These are phyloP conservation scores for Rusavskia elegans DNA, from an alignment of 495 filamentous ascomycete species.

Conservation along the genomic window DNA sequence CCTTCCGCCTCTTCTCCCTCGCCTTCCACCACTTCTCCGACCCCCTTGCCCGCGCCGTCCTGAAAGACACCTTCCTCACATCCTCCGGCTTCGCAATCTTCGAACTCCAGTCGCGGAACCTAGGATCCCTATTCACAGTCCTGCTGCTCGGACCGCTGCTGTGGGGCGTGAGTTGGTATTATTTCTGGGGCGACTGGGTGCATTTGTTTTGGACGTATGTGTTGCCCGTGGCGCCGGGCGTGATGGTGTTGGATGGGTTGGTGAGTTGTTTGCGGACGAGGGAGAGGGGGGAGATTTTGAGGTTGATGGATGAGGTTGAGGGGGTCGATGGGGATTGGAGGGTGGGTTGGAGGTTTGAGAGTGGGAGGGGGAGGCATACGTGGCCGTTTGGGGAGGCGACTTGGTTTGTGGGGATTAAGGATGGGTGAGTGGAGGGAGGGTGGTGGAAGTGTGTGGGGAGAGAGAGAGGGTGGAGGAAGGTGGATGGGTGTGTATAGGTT, in stretches of 20 bases:
- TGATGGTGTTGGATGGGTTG: conserved; percentile 50
- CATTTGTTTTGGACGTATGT: conserved; percentile 50
- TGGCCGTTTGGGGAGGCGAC: conserved; percentile 12
- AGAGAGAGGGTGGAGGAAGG: background rate
- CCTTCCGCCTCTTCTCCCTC: conserved; percentile 53
- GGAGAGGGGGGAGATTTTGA: conserved; percentile 44
- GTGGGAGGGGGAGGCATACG: conserved; percentile 26
- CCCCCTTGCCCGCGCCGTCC: conserved; percentile 34
- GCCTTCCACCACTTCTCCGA: conserved; percentile 69
- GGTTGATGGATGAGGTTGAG: conserved; percentile 34
- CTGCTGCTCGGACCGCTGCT: conserved; percentile 37
- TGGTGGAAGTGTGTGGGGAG: background rate
- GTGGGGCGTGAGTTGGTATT: conserved; percentile 37
- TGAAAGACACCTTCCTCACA: conserved; percentile 45
- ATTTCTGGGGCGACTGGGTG: conserved; percentile 40
- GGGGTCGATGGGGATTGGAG: conserved; percentile 19
- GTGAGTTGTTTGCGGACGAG: conserved; percentile 49
- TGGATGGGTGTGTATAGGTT: background rate
- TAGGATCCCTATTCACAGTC: conserved; percentile 36
- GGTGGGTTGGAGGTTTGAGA: conserved; percentile 36
- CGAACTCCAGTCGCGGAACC: conserved; percentile 49
- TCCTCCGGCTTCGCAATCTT: conserved; percentile 58
- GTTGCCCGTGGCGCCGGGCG: conserved; percentile 45
- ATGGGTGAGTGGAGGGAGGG: background rate
- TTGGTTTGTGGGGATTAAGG: conserved; percentile 14